Percentiles rank a stretch among this genome's conserved stretches.
phyloP scores from a whole-genome alignment of 2,329 filamentous ascomycete genomes.

The Cercospora brassicicola region DNA sequence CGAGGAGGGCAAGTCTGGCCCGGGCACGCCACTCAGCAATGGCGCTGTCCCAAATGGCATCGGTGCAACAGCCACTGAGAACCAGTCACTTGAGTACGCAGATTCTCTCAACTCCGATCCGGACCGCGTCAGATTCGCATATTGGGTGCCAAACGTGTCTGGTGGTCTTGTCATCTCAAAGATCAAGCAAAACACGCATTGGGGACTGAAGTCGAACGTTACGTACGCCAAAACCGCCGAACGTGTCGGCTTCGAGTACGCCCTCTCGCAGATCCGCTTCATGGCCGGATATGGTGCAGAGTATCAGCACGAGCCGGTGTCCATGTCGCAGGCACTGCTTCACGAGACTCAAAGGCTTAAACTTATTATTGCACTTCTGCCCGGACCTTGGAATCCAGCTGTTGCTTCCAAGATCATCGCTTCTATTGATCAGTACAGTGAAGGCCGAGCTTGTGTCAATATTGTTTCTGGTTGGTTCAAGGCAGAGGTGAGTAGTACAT shows the following conservation, averaged over 20 bases:
- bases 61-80: slow-evolving; percentile 15
- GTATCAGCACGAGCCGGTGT: slow-evolving; percentile 56
- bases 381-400: slow-evolving; percentile 54
- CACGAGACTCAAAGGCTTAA: slow-evolving; percentile 52
- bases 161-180: slow-evolving; percentile 56
- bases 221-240: slow-evolving; percentile 54
- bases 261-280: slow-evolving; percentile 55
- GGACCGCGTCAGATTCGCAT: slow-evolving; percentile 51
- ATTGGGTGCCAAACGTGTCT: slow-evolving; percentile 58
- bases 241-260: slow-evolving; percentile 53
- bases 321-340: slow-evolving; percentile 54
- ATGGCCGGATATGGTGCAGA: slow-evolving; percentile 49
- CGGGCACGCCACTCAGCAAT: slow-evolving; percentile 14
- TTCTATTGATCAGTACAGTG: slow-evolving; percentile 54
- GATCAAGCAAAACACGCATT: slow-evolving; percentile 52
- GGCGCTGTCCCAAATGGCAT: slow-evolving; percentile 26
- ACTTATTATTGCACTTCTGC: slow-evolving; percentile 54
- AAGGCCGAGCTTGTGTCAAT: slow-evolving; percentile 55
- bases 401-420: slow-evolving; percentile 57
- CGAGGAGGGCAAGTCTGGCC: slow-evolving; percentile 25
- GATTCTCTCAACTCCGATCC: slow-evolving; percentile 47
- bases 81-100: slow-evolving; percentile 37
- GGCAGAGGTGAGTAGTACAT: slow-evolving; percentile 40
- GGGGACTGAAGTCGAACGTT: slow-evolving; percentile 53
- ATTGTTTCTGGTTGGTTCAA: slow-evolving; percentile 58